Percentiles rank a stretch among this genome's conserved stretches.
Evolutionary conservation across 495 filamentous ascomycete species (phyloP).

Genomic region (Trichoderma asperelloides): DNA sequence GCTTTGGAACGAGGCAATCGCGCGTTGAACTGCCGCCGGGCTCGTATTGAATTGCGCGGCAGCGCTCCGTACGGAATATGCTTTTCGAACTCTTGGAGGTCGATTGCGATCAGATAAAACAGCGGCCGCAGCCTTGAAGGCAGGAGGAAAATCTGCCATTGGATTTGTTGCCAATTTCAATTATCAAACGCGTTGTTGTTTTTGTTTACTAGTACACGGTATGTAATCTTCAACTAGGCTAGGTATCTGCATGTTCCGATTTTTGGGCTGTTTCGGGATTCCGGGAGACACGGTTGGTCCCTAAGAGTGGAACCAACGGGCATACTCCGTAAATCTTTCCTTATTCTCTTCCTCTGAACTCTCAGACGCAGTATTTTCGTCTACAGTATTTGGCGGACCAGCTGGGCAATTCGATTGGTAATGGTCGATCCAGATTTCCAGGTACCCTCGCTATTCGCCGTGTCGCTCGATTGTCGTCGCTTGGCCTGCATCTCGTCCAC

Average conservation of each 20-base stretch:
- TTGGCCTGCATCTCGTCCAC: constrained; percentile 3
- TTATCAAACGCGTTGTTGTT: too few relatives aligned
- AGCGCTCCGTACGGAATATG: background rate
- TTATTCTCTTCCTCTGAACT: background rate
- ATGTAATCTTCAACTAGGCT: too few relatives aligned
- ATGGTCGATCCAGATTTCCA: background rate
- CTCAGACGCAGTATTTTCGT: background rate
- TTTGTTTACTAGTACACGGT: too few relatives aligned
- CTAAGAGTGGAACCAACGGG: too few relatives aligned
- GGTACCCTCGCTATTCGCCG: background rate
- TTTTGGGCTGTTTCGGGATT: too few relatives aligned
- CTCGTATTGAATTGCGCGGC: background rate
- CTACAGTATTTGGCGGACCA: background rate
- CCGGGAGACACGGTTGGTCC: too few relatives aligned
- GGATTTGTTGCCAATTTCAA: too few relatives aligned
- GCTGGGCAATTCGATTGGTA: background rate
- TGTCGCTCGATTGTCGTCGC: background rate
- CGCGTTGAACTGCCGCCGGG: background rate
- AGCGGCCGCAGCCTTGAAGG: background rate
- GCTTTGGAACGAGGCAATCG: background rate
- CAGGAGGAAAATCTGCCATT: background rate
- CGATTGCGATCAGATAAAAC: background rate
- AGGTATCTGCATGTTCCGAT: too few relatives aligned
- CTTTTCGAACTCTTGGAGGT: background rate
- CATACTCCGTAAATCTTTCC: too few relatives aligned